Percentiles rank a stretch among this genome's conserved stretches.
Conservation (phyloP, 148 eudicot genomes). For the Simmondsia chinensis region DNA sequence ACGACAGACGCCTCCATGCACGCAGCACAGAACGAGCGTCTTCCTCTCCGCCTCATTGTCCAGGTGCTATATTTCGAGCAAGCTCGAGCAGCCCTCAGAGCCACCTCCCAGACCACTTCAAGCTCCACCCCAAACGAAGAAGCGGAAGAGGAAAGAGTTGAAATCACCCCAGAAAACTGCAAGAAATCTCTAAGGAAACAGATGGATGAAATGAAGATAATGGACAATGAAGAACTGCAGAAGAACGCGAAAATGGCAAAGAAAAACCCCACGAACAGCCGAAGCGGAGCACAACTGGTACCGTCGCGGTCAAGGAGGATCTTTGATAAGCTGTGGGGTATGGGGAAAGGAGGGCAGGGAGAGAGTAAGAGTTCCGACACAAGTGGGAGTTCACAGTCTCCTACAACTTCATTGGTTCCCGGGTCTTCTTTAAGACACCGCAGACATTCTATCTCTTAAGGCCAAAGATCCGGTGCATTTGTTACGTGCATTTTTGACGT, state of each 20-base stretch:
- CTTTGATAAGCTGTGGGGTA: constrained; percentile 63
- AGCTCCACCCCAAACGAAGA: constrained; percentile 25
- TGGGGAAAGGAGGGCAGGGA: constrained; percentile 41
- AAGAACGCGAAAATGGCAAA: constrained; percentile 28
- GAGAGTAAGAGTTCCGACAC: constrained; percentile 83
- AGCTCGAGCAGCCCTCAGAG: constrained; percentile 29
- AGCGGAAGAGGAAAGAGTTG: constrained; percentile 51
- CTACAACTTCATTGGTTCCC: constrained; percentile 42
- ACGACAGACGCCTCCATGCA: constrained; percentile 58
- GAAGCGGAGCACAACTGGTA: constrained; percentile 50
- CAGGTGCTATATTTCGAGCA: constrained; percentile 79
- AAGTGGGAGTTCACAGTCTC: constrained; percentile 72
- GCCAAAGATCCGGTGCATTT: no score
- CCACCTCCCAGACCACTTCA: constrained; percentile 21
- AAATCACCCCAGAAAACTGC: constrained; percentile 21
- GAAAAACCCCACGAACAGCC: constrained; percentile 30
- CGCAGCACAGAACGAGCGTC: constrained; percentile 80
- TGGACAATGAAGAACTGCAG: constrained; percentile 18
- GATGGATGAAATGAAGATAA: constrained; percentile 39
- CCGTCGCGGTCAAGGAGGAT: constrained; percentile 84
- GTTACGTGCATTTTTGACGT: no score
- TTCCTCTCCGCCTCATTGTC: constrained; percentile 75
- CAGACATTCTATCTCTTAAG: constrained; percentile 67
- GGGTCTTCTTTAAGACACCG: constrained; percentile 40
- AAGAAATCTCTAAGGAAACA: constrained; percentile 46